Base-by-base conservation (phyloP, 345 rosid genomes). In the Heritiera littoralis region DNA sequence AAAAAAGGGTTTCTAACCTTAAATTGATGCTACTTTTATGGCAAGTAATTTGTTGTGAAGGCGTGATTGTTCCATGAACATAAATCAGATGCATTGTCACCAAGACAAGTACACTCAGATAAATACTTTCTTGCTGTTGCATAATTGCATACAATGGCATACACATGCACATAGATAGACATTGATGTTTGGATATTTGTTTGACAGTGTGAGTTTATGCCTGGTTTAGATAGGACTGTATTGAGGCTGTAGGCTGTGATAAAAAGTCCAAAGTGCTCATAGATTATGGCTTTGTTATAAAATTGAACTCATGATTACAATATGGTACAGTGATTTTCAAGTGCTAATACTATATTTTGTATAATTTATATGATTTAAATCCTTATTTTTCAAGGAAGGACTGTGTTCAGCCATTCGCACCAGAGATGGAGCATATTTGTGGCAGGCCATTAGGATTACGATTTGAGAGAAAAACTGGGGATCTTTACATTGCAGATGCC, bases 401-500 rank as follows among this genome's bases (percentile, higher is more conserved):
- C 32, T 93, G 98, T 48, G 88, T 82, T 80, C 90, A 84, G 3
- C 89, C 97, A 17, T 88, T 89, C 74, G 89, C 87, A 67, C 91
- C 93, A 51, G 85, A 84, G 75, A 30, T 83, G 88, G 98, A 93
- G 86, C 92, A 91, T 75, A 71, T 89, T 1, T 93, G 97, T 85
- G 98, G 97, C 66, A 89, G 98, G 72, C 94, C 97, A 17, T 79
- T 93, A 64, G 97, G 97, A 51, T 80, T 93, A 40, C 84, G 88
- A 73, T 93, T 92, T 45, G 86, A 90, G 79, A 83, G 85, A 76
- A 85, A 76, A 86, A 89, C 87, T 2, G 92, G 98, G 73, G 92
- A 90, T 73, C 90, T 93, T 8, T 93, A 92, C 75, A 90, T 90
- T 9, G 95, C 95, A 0, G 98, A 93, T 84, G 96, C 96, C 0